Percentiles rank a stretch among this genome's conserved stretches.
Evolutionary conservation across 495 filamentous ascomycete genomes (phyloP).

Genomic region (Venustampulla echinocandica): DNA sequence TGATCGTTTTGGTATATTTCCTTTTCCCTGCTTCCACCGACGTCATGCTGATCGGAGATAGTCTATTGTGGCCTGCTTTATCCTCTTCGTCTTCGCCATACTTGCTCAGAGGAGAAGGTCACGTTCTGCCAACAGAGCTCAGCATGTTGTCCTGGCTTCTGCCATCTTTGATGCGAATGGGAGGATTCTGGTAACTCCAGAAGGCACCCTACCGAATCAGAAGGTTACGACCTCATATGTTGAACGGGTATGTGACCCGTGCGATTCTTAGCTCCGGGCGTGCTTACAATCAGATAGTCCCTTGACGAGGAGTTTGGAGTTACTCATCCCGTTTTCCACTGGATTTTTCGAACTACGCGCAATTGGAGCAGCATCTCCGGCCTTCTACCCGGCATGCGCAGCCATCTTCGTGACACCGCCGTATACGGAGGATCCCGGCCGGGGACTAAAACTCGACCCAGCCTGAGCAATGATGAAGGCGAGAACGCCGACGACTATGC

Average conservation of each 20-base stretch:
- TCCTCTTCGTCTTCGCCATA: constrained; percentile 39
- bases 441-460: constrained; percentile 3
- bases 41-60: not conserved
- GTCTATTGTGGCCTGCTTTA: constrained; percentile 45
- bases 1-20: constrained; percentile 52
- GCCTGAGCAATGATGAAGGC: constrained; percentile 31
- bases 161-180: constrained; percentile 68
- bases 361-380: constrained; percentile 65
- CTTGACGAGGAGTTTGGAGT: constrained; percentile 69
- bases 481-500: constrained; percentile 57
- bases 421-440: not conserved
- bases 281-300: constrained; percentile 27
- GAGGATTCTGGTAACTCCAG: constrained; percentile 66
- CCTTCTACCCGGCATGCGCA: not conserved
- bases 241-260: constrained; percentile 38
- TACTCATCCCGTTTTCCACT: constrained; percentile 72
- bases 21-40: not conserved
- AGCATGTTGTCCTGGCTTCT: constrained; percentile 67
- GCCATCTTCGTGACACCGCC: constrained; percentile 17
- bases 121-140: constrained; percentile 55
- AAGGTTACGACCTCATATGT: constrained; percentile 74
- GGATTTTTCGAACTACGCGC: constrained; percentile 71
- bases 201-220: constrained; percentile 64
- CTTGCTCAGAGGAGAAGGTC: constrained; percentile 24
- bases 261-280: not conserved